Evolutionary conservation across 495 filamentous ascomycete species (phyloP), one percentile per base, ranked within the genome.

Genomic region (Mytilinidion resinicola): DNA sequence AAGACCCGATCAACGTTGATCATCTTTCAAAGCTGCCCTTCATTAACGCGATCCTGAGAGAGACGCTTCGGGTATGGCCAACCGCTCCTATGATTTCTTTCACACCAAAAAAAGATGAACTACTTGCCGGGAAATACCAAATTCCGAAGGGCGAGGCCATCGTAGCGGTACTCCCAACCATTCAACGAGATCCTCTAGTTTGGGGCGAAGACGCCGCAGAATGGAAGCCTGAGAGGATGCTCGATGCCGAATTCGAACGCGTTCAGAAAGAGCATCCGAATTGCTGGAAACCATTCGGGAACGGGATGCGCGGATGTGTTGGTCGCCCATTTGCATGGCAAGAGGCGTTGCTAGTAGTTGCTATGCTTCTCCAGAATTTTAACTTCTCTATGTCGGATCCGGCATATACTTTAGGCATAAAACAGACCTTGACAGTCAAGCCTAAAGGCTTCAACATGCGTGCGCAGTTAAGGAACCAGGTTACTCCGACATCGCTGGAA

Each of bases 401-500:
- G 2, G n/a, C n/a, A n/a, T n/a, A n/a, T n/a, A n/a, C n/a, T n/a
- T n/a, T n/a, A n/a, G n/a, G n/a, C n/a, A 71, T 87, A 62, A 87
- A 86, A 67, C 80, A 87, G 67, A 88, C 86, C 0, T 73, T 90
- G 9, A 90, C 87, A 0, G 80, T 88, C 68, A 93, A 91, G 68
- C 89, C 89, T 0, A 82, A 85, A 53, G 82, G 80, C 46, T 86
- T 91, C 68, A 78, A 77, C 49, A 88, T 93, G 75, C 81, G 76
- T 21, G 87, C 85, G 8, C 77, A 70, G 1, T 70, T 87, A 0
- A 76, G 9, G 68, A 82, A 62, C 25, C 80, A 82, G 0, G 64
- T 85, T 34, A 79, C 83, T 12, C 75, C 82, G 2, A 81, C 79
- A 0, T 72, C 77, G 6, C 73, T 90, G 5, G 81, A 83, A 60